Percentiles rank a stretch among this genome's conserved stretches.
Conservation (phyloP, 2,329 filamentous ascomycete species). For the Colletotrichum acutatum region DNA sequence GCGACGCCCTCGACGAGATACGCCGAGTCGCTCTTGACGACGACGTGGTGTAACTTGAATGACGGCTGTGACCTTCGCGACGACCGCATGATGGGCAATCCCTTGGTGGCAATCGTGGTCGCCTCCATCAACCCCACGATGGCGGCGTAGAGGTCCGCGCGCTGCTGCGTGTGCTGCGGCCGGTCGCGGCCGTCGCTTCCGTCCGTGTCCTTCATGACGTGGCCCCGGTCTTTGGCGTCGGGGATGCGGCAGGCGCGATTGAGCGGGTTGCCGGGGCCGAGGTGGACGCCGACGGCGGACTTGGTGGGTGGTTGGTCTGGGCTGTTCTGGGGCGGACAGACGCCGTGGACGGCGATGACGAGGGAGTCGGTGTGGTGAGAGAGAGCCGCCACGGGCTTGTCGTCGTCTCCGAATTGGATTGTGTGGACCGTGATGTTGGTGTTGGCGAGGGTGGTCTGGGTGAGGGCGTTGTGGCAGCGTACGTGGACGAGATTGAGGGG, state of each 20-base stretch:
- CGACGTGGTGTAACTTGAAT: slow-evolving; percentile 7
- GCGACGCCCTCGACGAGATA: background rate
- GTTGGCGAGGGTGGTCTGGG: background rate
- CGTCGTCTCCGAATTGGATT: too few species aligned
- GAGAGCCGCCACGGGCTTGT: background rate
- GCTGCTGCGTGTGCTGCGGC: slow-evolving; percentile 14
- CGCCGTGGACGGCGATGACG: slow-evolving; percentile 9
- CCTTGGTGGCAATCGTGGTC: background rate
- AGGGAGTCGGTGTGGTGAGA: slow-evolving; percentile 9
- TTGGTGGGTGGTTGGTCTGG: slow-evolving; percentile 1
- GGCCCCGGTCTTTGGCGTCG: background rate
- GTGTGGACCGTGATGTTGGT: too few species aligned
- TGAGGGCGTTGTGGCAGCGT: slow-evolving; percentile 3
- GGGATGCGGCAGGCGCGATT: slow-evolving; percentile 10
- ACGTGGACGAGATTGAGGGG: background rate
- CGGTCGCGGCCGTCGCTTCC: slow-evolving; percentile 6
- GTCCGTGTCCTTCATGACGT: slow-evolving; percentile 10
- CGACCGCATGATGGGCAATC: background rate
- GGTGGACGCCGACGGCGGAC: slow-evolving; percentile 8
- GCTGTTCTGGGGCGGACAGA: slow-evolving; percentile 3
- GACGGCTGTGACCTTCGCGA: background rate
- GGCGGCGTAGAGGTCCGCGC: slow-evolving; percentile 1
- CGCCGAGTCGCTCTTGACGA: slow-evolving; percentile 10
- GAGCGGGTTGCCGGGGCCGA: background rate
- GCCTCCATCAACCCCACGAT: slow-evolving; percentile 5